Base-by-base conservation (phyloP, 2,329 filamentous ascomycete genomes). In the Neonectria coccinea region DNA sequence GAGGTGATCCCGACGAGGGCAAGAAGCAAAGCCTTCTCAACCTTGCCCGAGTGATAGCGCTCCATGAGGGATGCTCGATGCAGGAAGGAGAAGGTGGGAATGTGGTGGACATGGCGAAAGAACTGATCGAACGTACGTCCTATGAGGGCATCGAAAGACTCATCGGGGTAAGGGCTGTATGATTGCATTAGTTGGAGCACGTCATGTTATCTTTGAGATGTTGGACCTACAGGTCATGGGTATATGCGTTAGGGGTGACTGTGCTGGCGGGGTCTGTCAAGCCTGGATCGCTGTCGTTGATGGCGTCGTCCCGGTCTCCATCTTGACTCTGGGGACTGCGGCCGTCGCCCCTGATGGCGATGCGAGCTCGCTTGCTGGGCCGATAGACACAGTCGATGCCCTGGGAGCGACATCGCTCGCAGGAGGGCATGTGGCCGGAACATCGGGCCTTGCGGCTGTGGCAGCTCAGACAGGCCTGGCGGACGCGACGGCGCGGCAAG, bases 31-130 rank as follows among this genome's bases (percentile, higher is more conserved):
- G 85, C 79, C 44, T 81, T 82, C 70, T 88, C 86, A 67, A 88
- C 83, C 66, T 85, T 85, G 52, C 85, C 85, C 5, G 84, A 82
- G 67, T 86, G 83, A 72, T 87, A 87, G 31, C 86, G 81, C 72
- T 88, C 85, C 85, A 87, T 87, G 25, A 88, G 82, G 2, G 86
- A 88, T 12, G 86, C 85, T 27, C 85, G 84, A 69, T 88, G 86
- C 16, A 88, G 75, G 61, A 88, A 88, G 11, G 85, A 86, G 76
- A 85, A 86, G 69, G 86, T 85, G 48, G 86, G 85, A 56, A 88
- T 85, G 66, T 88, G 86, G 74, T 88, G 85, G 44, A 88, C 81
- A 70, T 88, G 84, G 45, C 84, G 83, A 73, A 88, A 88, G 76
- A 87, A 88, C 68, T 84, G 82, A 69, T 85, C 85, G 67, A 88